Percentiles rank a stretch among this genome's conserved stretches.
phyloP scores from a whole-genome alignment of 768 basidiomycete species.

The Termitomyces sp. region DNA sequence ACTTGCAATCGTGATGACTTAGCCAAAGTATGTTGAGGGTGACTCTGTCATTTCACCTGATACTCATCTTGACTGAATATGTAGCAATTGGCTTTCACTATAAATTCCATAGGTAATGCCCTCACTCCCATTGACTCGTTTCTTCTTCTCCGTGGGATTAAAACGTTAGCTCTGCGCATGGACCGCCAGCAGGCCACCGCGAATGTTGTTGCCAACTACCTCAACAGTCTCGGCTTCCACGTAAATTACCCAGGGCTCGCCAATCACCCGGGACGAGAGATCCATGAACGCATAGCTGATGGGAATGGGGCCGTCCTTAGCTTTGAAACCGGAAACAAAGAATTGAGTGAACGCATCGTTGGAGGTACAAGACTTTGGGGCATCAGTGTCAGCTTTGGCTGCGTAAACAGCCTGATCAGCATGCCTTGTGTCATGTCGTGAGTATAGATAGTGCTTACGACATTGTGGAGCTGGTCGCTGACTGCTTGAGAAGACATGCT shows the following conservation, averaged over 20 bases:
- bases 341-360: conserved; percentile 86
- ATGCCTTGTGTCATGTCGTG: conserved; percentile 99
- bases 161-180: conserved; percentile 95
- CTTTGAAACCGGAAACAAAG: conserved; percentile 91
- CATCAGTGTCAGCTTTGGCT: conserved; percentile 96
- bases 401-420: conserved; percentile 95
- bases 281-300: conserved; percentile 88
- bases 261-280: conserved; percentile 73
- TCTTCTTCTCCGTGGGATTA: conserved; percentile 90
- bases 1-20: conserved; percentile 89
- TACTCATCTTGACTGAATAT: conserved; percentile 8
- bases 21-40: conserved; percentile 54
- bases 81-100: conserved; percentile 83
- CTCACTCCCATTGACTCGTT: conserved; percentile 95
- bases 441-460: conserved; percentile 35
- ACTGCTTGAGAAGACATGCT: conserved; percentile 63
- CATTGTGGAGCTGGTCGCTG: conserved; percentile 8
- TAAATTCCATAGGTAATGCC: conserved; percentile 93
- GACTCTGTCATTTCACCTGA: neutral
- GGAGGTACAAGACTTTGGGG: conserved; percentile 93
- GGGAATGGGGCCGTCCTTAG: conserved; percentile 93
- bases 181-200: conserved; percentile 87
- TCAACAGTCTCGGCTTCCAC: conserved; percentile 78
- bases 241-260: conserved; percentile 91
- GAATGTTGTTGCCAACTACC: conserved; percentile 79